phyloP scores from a whole-genome alignment of 352 stramenopile genomes.

The Pythium aquatile region DNA sequence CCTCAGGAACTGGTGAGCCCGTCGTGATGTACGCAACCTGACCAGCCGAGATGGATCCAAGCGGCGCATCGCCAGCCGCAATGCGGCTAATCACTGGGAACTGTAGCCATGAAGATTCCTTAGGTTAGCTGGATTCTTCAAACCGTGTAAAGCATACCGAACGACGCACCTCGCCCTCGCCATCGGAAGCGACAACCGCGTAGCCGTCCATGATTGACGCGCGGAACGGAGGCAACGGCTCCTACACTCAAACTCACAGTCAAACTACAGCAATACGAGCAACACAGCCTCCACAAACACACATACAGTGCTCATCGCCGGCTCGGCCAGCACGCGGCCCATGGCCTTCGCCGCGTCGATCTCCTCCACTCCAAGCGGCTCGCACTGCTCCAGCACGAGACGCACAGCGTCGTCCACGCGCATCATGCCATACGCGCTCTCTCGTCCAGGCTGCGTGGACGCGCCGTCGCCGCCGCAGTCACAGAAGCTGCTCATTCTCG shows the following conservation, averaged over 20 bases:
- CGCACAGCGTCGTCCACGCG: slow-evolving; percentile 52
- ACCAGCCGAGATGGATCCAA: slow-evolving; percentile 35
- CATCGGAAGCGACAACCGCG: slow-evolving; percentile 87
- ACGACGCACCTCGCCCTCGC: slow-evolving; percentile 50
- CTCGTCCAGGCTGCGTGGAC: slow-evolving; percentile 41
- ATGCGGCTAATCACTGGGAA: slow-evolving; percentile 73
- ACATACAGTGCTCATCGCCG: slow-evolving; percentile 44
- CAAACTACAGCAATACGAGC: not conserved
- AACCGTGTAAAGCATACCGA: no score
- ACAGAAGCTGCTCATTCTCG: slow-evolving; percentile 42
- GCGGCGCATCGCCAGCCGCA: slow-evolving; percentile 55
- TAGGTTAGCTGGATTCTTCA: no score
- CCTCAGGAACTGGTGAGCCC: slow-evolving; percentile 87
- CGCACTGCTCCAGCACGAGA: slow-evolving; percentile 45
- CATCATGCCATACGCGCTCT: slow-evolving; percentile 81
- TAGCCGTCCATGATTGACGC: slow-evolving; percentile 99
- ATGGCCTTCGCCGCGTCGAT: slow-evolving; percentile 39
- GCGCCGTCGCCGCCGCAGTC: slow-evolving; percentile 49
- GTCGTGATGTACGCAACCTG: slow-evolving; percentile 94
- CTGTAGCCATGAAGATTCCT: slow-evolving; percentile 26
- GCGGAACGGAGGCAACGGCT: slow-evolving; percentile 93
- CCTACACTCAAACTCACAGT: slow-evolving; percentile 44
- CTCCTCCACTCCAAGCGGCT: slow-evolving; percentile 36
- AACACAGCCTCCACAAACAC: not conserved
- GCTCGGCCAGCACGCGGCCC: slow-evolving; percentile 53